Percentiles rank a stretch among this genome's conserved stretches.
Conservation (phyloP, 2,329 filamentous ascomycete species). For the Trichoderma guizhouense region DNA sequence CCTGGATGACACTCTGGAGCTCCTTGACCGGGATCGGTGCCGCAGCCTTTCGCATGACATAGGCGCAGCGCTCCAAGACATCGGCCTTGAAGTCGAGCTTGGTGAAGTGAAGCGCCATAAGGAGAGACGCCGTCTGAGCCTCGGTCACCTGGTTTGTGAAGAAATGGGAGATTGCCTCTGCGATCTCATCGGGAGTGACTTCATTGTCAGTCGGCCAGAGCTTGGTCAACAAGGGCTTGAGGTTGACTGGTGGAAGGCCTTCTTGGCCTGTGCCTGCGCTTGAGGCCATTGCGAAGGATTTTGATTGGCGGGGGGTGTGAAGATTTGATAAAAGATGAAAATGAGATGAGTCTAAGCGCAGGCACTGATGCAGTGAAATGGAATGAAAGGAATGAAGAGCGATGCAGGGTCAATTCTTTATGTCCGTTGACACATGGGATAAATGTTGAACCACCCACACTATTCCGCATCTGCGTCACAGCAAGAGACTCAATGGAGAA, state of each 20-base stretch:
- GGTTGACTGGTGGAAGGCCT: slow-evolving; percentile 45
- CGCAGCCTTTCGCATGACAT: slow-evolving; percentile 78
- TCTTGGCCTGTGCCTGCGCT: slow-evolving; percentile 23
- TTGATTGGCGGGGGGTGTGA: background rate
- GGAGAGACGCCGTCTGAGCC: slow-evolving; percentile 79
- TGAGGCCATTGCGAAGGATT: slow-evolving; percentile 28
- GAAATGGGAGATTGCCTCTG: slow-evolving; percentile 83
- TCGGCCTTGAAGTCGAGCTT: slow-evolving; percentile 78
- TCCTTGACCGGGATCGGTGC: slow-evolving; percentile 63
- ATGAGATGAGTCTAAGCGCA: background rate
- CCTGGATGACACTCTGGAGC: slow-evolving; percentile 59
- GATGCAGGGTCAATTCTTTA: background rate
- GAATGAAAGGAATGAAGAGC: background rate
- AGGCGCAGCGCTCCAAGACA: slow-evolving; percentile 80
- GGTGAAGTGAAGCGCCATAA: slow-evolving; percentile 91
- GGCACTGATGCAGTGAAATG: background rate
- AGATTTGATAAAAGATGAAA: background rate
- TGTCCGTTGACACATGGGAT: background rate
- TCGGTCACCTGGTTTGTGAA: slow-evolving; percentile 89
- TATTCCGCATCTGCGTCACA: background rate
- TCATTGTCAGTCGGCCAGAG: slow-evolving; percentile 59
- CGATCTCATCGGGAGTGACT: slow-evolving; percentile 77
- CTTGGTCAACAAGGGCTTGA: slow-evolving; percentile 70
- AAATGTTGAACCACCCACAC: slow-evolving; percentile 1
- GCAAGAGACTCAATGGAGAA: background rate